Evolutionary conservation across 495 filamentous ascomycete genomes (phyloP).

Genomic region (Neurospora tetraspora): DNA sequence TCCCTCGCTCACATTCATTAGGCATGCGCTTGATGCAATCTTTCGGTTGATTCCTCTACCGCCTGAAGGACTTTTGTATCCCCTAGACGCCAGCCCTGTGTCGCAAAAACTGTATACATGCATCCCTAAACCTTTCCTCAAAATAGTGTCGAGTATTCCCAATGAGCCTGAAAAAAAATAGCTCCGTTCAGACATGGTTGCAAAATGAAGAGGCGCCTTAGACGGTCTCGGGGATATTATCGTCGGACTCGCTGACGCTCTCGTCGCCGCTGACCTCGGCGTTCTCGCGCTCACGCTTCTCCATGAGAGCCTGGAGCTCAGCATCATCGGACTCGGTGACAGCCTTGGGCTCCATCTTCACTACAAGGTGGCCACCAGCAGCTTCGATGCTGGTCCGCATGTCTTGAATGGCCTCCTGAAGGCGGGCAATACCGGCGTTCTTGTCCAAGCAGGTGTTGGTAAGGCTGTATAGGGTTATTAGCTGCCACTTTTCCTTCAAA

Average conservation of each 20-base stretch:
- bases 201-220: constrained; percentile 11
- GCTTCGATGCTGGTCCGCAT: constrained; percentile 66
- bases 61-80: constrained; percentile 11
- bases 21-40: background rate
- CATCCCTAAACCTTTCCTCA: background rate
- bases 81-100: constrained; percentile 8
- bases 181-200: background rate
- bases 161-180: background rate
- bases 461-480: constrained; percentile 24
- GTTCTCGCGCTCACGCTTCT: constrained; percentile 97
- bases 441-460: constrained; percentile 95
- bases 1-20: background rate
- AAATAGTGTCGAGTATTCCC: background rate
- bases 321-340: constrained; percentile 98
- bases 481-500: background rate
- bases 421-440: constrained; percentile 63
- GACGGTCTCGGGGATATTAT: constrained; percentile 46
- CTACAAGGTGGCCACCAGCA: constrained; percentile 65
- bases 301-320: constrained; percentile 93
- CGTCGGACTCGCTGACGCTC: constrained; percentile 85
- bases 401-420: constrained; percentile 81
- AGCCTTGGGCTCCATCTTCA: constrained; percentile 97
- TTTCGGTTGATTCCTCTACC: constrained; percentile 5
- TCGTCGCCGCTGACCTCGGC: constrained; percentile 94
- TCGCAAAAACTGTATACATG: constrained; percentile 3